A percentile compares a stretch with the other conserved stretches of the same genome.
These are phyloP conservation scores for Nepenthes gracilis DNA, from an alignment of 148 eudicot genomes.

Conservation along the genomic window DNA sequence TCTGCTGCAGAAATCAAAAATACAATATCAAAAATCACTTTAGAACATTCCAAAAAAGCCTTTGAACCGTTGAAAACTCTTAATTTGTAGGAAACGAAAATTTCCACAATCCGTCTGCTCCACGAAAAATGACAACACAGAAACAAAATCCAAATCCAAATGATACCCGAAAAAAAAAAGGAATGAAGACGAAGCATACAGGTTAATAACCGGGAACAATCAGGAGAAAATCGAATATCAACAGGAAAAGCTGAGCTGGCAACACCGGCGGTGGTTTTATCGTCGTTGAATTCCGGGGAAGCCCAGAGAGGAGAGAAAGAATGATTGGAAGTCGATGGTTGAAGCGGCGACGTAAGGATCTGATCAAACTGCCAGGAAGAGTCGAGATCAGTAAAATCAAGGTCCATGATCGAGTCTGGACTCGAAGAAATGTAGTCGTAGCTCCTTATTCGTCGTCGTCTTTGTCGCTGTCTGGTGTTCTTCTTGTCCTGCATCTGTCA, in stretches of 20 bases:
- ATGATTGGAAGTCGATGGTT: slow-evolving; percentile 33
- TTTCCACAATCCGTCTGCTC: too few relatives aligned
- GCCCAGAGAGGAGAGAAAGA: slow-evolving; percentile 71
- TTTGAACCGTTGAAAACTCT: background rate
- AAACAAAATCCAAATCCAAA: background rate
- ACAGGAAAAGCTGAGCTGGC: slow-evolving; percentile 4
- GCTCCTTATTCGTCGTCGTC: too few relatives aligned
- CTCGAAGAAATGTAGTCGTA: too few relatives aligned
- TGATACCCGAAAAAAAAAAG: background rate
- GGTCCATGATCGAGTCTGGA: slow-evolving; percentile 30
- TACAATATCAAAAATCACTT: too few relatives aligned
- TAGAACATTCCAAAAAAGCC: background rate
- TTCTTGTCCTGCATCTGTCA: too few relatives aligned
- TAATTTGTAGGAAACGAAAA: background rate
- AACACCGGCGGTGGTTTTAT: slow-evolving; percentile 6
- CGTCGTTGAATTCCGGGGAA: slow-evolving; percentile 30
- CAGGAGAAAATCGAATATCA: slow-evolving; percentile 16
- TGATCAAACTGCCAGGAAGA: slow-evolving; percentile 77
- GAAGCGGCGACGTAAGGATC: slow-evolving; percentile 40
- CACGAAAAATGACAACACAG: too few relatives aligned
- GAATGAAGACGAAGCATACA: slow-evolving; percentile 16
- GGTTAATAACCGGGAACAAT: slow-evolving; percentile 17
- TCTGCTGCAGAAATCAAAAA: too few relatives aligned
- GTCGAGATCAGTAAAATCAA: slow-evolving; percentile 61
- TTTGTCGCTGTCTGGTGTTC: too few relatives aligned